These are phyloP conservation scores for Canavalia ensiformis DNA, from an alignment of 306 rosid genomes.

Conservation along the genomic window DNA sequence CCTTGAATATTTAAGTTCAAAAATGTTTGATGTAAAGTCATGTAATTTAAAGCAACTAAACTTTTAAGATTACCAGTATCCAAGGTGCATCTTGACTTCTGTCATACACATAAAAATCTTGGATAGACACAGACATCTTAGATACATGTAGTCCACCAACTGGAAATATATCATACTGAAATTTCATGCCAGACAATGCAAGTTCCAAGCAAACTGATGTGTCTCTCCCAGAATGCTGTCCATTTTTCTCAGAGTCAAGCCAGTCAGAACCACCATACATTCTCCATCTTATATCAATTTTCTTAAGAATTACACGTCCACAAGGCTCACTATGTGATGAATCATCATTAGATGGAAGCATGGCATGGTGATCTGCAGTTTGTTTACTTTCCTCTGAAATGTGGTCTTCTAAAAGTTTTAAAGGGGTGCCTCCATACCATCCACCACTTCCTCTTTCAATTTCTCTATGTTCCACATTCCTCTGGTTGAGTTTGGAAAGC, in stretches of 20 bases:
- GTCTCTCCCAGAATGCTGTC: conserved; percentile 69
- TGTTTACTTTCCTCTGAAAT: conserved; percentile 60
- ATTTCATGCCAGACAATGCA: conserved; percentile 71
- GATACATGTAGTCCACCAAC: conserved; percentile 79
- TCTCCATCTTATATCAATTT: conserved; percentile 86
- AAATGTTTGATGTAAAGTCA: conserved; percentile 28
- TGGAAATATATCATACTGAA: conserved; percentile 80
- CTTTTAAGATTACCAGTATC: conserved; percentile 72
- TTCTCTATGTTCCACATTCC: conserved; percentile 58
- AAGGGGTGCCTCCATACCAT: conserved; percentile 71
- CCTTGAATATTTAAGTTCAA: conserved; percentile 39
- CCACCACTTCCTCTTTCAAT: conserved; percentile 70
- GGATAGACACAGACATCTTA: conserved; percentile 78
- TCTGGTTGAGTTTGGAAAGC: conserved; percentile 50
- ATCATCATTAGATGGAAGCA: conserved; percentile 55
- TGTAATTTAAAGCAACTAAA: conserved; percentile 32
- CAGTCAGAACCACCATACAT: conserved; percentile 87
- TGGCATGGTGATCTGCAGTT: conserved; percentile 52
- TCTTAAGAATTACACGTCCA: conserved; percentile 77
- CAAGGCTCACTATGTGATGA: conserved; percentile 51
- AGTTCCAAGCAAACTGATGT: conserved; percentile 69
- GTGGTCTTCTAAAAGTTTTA: conserved; percentile 81
- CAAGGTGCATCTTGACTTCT: conserved; percentile 88
- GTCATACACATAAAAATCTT: conserved; percentile 83
- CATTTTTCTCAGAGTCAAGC: conserved; percentile 57